A percentile compares a stretch with the other conserved stretches of the same genome.
phyloP scores from a whole-genome alignment of 2,329 filamentous ascomycete genomes.

The Ascochyta clinopodiicola region DNA sequence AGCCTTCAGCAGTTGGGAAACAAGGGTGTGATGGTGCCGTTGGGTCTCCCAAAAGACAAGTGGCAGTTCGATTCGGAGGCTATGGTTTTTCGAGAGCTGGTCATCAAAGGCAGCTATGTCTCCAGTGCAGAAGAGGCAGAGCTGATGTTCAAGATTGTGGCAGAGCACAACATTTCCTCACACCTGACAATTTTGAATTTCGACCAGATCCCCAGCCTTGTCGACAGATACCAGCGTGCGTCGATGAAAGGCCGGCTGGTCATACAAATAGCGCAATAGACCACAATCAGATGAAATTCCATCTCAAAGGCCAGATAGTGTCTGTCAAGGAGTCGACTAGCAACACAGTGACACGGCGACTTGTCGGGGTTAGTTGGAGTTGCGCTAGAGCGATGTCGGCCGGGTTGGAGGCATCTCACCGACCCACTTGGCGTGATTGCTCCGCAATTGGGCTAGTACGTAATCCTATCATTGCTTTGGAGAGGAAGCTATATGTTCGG shows the following conservation, averaged over 20 bases:
- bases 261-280: constrained; percentile 22
- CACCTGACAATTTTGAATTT: constrained; percentile 32
- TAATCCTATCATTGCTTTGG: constrained; percentile 10
- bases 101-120: constrained; percentile 36
- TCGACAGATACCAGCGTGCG: constrained; percentile 26
- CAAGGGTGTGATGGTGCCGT: constrained; percentile 31
- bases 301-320: too few relatives aligned
- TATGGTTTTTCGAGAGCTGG: constrained; percentile 34
- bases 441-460: constrained; percentile 19
- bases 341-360: not conserved
- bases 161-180: constrained; percentile 26
- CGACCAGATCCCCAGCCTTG: constrained; percentile 28
- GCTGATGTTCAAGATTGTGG: constrained; percentile 33
- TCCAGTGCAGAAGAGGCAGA: constrained; percentile 32
- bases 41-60: constrained; percentile 33
- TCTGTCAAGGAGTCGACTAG: not conserved
- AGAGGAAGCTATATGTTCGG: constrained; percentile 3
- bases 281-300: too few relatives aligned
- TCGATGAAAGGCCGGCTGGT: constrained; percentile 35
- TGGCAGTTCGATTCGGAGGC: constrained; percentile 36
- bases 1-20: constrained; percentile 32
- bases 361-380: constrained; percentile 33
- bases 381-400: constrained; percentile 6
- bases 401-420: constrained; percentile 9
- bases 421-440: constrained; percentile 4